Evolutionary conservation across 106 monocot species (phyloP).

Genomic region (Dendrobium chrysotoxum): DNA sequence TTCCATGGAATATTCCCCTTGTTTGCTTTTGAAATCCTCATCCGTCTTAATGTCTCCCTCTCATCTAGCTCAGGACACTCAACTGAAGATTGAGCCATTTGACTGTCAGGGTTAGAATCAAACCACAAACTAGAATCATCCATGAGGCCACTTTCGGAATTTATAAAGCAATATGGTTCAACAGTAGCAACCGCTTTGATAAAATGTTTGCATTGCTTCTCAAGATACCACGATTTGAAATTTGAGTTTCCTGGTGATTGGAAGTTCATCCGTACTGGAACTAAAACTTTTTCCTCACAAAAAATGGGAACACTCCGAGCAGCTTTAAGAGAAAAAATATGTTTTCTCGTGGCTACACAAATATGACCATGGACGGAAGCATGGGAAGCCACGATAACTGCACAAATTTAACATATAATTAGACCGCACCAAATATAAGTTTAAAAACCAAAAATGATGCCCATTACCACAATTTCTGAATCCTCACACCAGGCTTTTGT

Average conservation of each 20-base stretch:
- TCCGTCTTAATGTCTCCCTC: constrained; percentile 60
- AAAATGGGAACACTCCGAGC: constrained; percentile 3
- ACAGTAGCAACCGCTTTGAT: constrained; percentile 52
- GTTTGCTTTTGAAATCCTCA: constrained; percentile 86
- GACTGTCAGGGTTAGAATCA: constrained; percentile 23
- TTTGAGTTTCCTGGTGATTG: constrained; percentile 10
- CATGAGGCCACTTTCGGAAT: constrained; percentile 14
- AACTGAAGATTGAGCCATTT: constrained; percentile 14
- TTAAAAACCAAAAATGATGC: neutral
- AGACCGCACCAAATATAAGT: neutral
- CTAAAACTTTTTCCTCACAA: constrained; percentile 15
- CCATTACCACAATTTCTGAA: neutral
- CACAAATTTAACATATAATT: constrained; percentile 1
- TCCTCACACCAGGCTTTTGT: neutral
- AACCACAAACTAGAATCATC: constrained; percentile 18
- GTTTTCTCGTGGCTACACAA: constrained; percentile 13
- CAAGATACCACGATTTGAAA: constrained; percentile 3
- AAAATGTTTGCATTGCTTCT: constrained; percentile 12
- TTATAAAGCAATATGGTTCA: constrained; percentile 25
- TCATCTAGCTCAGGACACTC: constrained; percentile 41
- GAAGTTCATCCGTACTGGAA: constrained; percentile 24
- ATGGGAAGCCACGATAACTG: constrained; percentile 29
- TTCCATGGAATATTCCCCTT: constrained; percentile 97
- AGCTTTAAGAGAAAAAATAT: constrained; percentile 24
- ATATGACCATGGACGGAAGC: constrained; percentile 20